phyloP scores from a whole-genome alignment of 371 early-diverging fungal species.

The Vittaforma corneae region DNA sequence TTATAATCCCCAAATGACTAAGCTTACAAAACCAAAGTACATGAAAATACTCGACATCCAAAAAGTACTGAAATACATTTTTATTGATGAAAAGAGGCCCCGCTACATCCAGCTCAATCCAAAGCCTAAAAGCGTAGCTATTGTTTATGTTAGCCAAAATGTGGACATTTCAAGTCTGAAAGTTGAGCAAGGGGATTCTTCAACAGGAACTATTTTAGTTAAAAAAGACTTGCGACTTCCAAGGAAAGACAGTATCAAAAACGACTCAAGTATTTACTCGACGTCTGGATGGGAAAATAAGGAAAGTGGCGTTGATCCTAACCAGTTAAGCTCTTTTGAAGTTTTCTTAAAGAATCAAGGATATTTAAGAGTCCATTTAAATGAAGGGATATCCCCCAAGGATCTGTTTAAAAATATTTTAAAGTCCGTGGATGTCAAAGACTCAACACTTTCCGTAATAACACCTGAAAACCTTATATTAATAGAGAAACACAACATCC shows the following conservation, averaged over 20 bases:
- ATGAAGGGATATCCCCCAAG: constrained; percentile 23
- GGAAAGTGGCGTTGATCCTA: not conserved
- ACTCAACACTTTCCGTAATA: constrained; percentile 3
- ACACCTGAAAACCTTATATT: constrained; percentile 16
- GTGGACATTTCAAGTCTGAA: not conserved
- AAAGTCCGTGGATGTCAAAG: constrained; percentile 5
- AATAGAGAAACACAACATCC: constrained; percentile 15
- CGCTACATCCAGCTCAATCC: constrained; percentile 16
- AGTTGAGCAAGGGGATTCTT: not conserved
- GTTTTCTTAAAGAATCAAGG: no score
- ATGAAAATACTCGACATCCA: constrained; percentile 38
- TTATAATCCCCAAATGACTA: constrained; percentile 15
- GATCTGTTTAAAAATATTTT: constrained; percentile 7
- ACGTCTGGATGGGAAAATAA: constrained; percentile 1
- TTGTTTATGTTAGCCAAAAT: constrained; percentile 5
- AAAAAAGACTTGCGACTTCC: not conserved
- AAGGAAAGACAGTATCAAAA: not conserved
- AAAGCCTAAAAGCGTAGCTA: not conserved
- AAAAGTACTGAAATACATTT: constrained; percentile 24
- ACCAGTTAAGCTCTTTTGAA: not conserved
- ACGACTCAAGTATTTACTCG: not conserved
- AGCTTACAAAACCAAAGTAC: constrained; percentile 1
- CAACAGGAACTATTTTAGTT: no score
- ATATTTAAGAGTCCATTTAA: constrained; percentile 8
- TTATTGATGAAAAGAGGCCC: constrained; percentile 18